Percentiles rank a stretch among this genome's conserved stretches.
phyloP scores from a whole-genome alignment of 2,329 filamentous ascomycete species.

The Fusarium sublunatum region DNA sequence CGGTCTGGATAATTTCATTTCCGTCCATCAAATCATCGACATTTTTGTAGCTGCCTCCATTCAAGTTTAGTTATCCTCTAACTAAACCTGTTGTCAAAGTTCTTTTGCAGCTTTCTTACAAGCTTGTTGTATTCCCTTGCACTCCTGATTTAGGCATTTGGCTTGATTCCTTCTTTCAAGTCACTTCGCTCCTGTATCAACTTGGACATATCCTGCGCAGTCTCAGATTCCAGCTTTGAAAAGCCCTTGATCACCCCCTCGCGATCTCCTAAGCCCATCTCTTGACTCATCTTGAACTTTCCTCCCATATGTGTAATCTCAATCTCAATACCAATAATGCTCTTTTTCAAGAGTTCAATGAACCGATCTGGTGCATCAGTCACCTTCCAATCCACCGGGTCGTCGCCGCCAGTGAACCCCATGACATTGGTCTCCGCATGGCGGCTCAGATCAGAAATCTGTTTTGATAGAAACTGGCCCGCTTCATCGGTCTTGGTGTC shows the following conservation, averaged over 20 bases:
- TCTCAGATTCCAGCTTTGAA: constrained; percentile 48
- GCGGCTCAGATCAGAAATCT: constrained; percentile 64
- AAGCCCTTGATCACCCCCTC: constrained; percentile 70
- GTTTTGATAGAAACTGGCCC: constrained; percentile 57
- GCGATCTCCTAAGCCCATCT: constrained; percentile 63
- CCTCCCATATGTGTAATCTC: constrained; percentile 65
- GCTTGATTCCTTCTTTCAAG: constrained; percentile 41
- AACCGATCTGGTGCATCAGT: constrained; percentile 67
- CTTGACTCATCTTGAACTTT: constrained; percentile 76
- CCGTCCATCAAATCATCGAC: no score
- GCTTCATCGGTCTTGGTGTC: constrained; percentile 61
- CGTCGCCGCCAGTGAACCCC: constrained; percentile 59
- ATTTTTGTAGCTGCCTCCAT: no score
- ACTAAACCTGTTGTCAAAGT: no score
- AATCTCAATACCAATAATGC: constrained; percentile 71
- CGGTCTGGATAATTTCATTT: no score
- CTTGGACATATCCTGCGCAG: constrained; percentile 47
- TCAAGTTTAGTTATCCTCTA: no score
- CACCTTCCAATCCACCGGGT: constrained; percentile 63
- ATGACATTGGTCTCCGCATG: constrained; percentile 66
- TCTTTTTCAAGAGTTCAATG: constrained; percentile 67
- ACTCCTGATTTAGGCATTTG: background rate
- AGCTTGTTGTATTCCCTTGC: background rate
- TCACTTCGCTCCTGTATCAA: constrained; percentile 49
- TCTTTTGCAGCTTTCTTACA: no score